Evolutionary conservation across 2,329 filamentous ascomycete genomes (phyloP).

Genomic region (Pseudogymnoascus sp.): DNA sequence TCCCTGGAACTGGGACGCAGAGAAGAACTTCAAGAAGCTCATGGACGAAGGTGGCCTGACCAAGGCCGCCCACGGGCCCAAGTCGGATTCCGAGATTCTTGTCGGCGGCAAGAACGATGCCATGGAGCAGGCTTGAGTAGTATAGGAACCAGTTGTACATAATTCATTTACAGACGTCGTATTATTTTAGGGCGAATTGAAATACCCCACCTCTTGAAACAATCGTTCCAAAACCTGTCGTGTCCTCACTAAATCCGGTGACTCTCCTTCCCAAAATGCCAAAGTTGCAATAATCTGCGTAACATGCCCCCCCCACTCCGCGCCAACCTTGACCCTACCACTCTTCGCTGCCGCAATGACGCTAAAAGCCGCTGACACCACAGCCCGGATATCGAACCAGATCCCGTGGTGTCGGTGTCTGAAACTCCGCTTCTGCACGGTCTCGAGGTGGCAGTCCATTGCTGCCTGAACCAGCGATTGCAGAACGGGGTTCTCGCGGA

Average conservation of each 20-base stretch:
- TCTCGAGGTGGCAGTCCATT: conserved; percentile 23
- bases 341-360: conserved; percentile 9
- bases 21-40: conserved; percentile 17
- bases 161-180: background rate
- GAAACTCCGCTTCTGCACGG: conserved; percentile 20
- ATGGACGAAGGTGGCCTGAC: conserved; percentile 1
- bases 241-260: background rate
- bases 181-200: background rate
- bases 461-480: conserved; percentile 19
- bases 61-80: background rate
- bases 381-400: conserved; percentile 26
- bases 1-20: conserved; percentile 20
- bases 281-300: background rate
- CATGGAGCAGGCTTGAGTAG: background rate
- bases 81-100: background rate
- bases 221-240: background rate
- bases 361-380: background rate
- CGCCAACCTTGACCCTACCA: background rate
- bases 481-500: background rate
- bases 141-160: too few species aligned
- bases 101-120: background rate
- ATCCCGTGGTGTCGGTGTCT: conserved; percentile 27
- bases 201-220: background rate
- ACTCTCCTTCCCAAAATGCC: background rate
- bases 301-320: background rate